phyloP scores from a whole-genome alignment of 23 red algal genomes.

The Chondrus crispus region DNA sequence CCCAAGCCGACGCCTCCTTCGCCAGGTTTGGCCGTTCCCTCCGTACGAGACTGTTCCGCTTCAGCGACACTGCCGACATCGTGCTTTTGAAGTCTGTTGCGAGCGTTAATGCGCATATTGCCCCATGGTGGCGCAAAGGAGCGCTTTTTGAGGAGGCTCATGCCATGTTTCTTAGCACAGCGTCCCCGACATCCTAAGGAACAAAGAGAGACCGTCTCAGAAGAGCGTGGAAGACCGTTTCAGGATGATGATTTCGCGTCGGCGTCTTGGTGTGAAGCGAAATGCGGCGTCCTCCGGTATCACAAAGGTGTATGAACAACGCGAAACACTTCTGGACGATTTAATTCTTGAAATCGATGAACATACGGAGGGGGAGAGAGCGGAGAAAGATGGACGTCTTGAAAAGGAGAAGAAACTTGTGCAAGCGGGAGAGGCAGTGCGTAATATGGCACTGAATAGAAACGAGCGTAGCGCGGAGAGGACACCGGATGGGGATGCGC shows the following conservation, averaged over 20 bases:
- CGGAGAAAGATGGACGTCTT: neutral
- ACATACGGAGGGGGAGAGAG: neutral
- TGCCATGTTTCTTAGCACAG: neutral
- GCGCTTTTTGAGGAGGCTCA: neutral
- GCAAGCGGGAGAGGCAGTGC: neutral
- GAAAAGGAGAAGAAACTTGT: neutral
- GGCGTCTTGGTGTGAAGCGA: neutral
- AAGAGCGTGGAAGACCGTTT: neutral
- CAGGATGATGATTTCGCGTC: neutral
- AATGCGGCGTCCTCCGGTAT: neutral
- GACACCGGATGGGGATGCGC: too few relatives aligned
- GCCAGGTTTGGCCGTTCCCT: too few relatives aligned
- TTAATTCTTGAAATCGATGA: slow-evolving; percentile 22
- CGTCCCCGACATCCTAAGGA: too few relatives aligned
- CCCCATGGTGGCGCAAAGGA: neutral
- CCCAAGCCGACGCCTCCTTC: too few relatives aligned
- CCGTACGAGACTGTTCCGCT: neutral
- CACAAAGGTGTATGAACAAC: neutral
- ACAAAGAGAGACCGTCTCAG: neutral
- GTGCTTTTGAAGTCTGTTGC: neutral
- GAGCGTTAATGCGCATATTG: neutral
- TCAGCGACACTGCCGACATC: neutral
- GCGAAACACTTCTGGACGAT: slow-evolving; percentile 10
- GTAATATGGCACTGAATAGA: slow-evolving; percentile 5
- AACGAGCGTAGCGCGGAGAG: too few relatives aligned